Percentiles rank a stretch among this genome's conserved stretches.
Conservation (phyloP, 768 basidiomycete genomes). For the Polyporus arcularius region DNA sequence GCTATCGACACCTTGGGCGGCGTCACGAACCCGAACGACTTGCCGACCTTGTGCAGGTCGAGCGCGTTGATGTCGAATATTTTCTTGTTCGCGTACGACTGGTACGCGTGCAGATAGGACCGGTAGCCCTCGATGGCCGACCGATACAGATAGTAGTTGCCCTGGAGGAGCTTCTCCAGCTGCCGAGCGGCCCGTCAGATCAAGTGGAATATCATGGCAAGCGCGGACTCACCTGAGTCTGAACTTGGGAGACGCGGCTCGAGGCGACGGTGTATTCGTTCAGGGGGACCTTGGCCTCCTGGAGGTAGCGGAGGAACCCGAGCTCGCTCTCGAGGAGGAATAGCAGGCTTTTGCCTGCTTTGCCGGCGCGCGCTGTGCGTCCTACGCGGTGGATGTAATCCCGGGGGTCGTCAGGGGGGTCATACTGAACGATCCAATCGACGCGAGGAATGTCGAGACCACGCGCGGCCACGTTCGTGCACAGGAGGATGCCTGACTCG, state of each 20-base stretch:
- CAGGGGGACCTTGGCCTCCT: slow-evolving; percentile 95
- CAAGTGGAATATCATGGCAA: not conserved
- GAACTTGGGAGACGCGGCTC: slow-evolving; percentile 91
- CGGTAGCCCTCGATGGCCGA: slow-evolving; percentile 92
- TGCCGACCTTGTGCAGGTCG: slow-evolving; percentile 92
- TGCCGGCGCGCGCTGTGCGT: slow-evolving; percentile 95
- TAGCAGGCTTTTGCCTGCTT: slow-evolving; percentile 90
- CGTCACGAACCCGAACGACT: slow-evolving; percentile 92
- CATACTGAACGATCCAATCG: slow-evolving; percentile 98
- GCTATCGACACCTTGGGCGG: slow-evolving; percentile 52
- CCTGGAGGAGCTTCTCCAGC: slow-evolving; percentile 93
- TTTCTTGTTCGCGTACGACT: slow-evolving; percentile 96
- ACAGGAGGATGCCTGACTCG: slow-evolving; percentile 86
- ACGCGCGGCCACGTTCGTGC: slow-evolving; percentile 97
- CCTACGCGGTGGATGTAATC: slow-evolving; percentile 99
- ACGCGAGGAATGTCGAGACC: slow-evolving; percentile 97
- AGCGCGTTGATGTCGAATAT: slow-evolving; percentile 96
- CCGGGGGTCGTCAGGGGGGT: slow-evolving; percentile 97
- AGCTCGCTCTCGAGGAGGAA: slow-evolving; percentile 93
- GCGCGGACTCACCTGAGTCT: slow-evolving; percentile 73
- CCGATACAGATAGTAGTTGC: slow-evolving; percentile 95
- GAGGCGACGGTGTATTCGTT: slow-evolving; percentile 96
- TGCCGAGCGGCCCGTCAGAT: slow-evolving; percentile 32
- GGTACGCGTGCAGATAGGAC: slow-evolving; percentile 96
- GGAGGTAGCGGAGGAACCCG: slow-evolving; percentile 93